These are phyloP conservation scores for Tephrocybe sp. DNA, from an alignment of 768 basidiomycete genomes.

Conservation along the genomic window DNA sequence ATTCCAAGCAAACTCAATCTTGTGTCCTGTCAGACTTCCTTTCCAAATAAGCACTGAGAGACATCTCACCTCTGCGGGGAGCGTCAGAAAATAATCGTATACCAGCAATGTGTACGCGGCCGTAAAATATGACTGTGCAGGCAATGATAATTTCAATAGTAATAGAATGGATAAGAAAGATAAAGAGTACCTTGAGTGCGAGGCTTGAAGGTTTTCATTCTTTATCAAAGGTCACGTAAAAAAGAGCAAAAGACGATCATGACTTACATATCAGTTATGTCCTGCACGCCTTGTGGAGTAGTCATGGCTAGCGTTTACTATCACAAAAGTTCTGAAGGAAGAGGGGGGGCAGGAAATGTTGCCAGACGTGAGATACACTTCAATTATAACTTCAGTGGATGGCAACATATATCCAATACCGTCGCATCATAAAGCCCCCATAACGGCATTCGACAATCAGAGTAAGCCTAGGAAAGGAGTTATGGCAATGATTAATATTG, in stretches of 20 bases:
- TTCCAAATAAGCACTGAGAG: neutral
- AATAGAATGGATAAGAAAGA: neutral
- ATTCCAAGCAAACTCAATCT: slow-evolving; percentile 19
- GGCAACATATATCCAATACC: no score
- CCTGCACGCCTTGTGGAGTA: neutral
- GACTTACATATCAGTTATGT: slow-evolving; percentile 1
- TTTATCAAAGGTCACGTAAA: neutral
- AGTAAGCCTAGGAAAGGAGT: no score
- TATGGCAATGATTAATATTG: no score
- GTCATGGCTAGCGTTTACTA: neutral
- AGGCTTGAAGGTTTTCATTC: neutral
- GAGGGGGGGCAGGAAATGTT: neutral
- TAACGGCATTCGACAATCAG: no score
- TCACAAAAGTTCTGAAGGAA: neutral
- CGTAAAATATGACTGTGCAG: slow-evolving; percentile 6
- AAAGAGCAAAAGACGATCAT: neutral
- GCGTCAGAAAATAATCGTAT: slow-evolving; percentile 18
- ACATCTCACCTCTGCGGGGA: slow-evolving; percentile 12
- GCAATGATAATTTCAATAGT: neutral
- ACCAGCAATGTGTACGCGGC: slow-evolving; percentile 13
- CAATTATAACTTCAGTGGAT: no score
- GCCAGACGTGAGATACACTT: neutral
- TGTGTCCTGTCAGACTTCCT: neutral
- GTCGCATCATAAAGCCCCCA: no score
- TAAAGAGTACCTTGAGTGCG: neutral